Evolutionary conservation across 495 filamentous ascomycete species (phyloP).

Genomic region (Achaetomiella virescens): DNA sequence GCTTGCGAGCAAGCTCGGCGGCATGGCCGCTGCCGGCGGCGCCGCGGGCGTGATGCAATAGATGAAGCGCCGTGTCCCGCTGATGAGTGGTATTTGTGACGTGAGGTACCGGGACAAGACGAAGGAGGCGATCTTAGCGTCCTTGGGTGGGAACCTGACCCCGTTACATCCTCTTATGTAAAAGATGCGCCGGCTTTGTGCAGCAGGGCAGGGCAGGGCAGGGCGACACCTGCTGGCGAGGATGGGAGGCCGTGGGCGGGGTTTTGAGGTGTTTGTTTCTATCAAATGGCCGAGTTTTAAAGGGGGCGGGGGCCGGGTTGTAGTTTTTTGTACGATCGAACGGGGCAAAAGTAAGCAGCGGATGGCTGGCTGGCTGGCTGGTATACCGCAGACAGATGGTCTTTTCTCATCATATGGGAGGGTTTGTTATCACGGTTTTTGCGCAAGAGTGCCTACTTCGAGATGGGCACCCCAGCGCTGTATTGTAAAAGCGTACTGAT

Average conservation of each 20-base stretch:
- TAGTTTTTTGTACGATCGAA: background rate
- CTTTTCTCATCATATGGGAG: background rate
- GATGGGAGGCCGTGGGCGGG: too few relatives aligned
- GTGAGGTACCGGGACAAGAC: too few relatives aligned
- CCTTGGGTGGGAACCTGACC: too few relatives aligned
- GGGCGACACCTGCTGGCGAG: too few relatives aligned
- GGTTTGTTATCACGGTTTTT: slow-evolving; percentile 5
- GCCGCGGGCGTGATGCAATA: slow-evolving; percentile 27
- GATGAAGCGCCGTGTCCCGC: too few relatives aligned
- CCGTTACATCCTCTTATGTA: too few relatives aligned
- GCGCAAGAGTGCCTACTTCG: background rate
- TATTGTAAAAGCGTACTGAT: slow-evolving; percentile 11
- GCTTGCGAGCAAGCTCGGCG: slow-evolving; percentile 73
- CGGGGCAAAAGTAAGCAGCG: background rate
- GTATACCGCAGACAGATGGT: background rate
- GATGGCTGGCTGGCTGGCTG: background rate
- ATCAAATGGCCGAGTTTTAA: background rate
- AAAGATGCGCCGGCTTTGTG: too few relatives aligned
- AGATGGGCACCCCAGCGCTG: slow-evolving; percentile 4
- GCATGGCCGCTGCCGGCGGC: slow-evolving; percentile 48
- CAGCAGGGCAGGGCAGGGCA: too few relatives aligned
- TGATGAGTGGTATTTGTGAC: too few relatives aligned
- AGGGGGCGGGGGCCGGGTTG: background rate
- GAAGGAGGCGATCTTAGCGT: too few relatives aligned
- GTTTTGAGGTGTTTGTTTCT: background rate